These are phyloP conservation scores for Parathielavia hyrcaniae DNA, from an alignment of 495 filamentous ascomycete genomes.

Conservation along the genomic window DNA sequence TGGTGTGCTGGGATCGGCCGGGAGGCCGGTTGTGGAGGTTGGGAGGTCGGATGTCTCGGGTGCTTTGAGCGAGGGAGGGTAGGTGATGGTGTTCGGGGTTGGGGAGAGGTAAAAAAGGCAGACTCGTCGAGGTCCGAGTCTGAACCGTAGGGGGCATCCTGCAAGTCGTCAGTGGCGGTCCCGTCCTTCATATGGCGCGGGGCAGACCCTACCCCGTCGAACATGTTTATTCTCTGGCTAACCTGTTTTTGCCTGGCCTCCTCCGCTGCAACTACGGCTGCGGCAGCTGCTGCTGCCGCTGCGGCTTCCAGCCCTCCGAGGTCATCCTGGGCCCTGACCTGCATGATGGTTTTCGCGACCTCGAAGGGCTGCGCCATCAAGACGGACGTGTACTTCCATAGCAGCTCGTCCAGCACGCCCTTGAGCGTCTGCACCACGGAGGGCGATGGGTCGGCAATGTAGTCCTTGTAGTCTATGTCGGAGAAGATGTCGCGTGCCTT, in stretches of 20 bases:
- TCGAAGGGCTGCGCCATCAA: slow-evolving; percentile 93
- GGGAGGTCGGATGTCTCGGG: slow-evolving; percentile 30
- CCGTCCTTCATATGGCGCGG: background rate
- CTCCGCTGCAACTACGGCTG: slow-evolving; percentile 20
- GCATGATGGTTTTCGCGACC: slow-evolving; percentile 87
- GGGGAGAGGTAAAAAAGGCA: slow-evolving; percentile 72
- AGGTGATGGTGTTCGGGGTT: slow-evolving; percentile 55
- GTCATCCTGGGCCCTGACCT: slow-evolving; percentile 58
- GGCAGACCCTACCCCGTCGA: slow-evolving; percentile 43
- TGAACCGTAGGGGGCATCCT: slow-evolving; percentile 34
- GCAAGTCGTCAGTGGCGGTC: slow-evolving; percentile 10
- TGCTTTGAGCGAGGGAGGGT: slow-evolving; percentile 39
- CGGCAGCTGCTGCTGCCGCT: slow-evolving; percentile 20
- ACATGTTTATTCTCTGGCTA: slow-evolving; percentile 40
- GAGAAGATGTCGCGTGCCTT: slow-evolving; percentile 77
- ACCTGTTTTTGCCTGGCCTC: slow-evolving; percentile 28
- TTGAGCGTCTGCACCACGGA: slow-evolving; percentile 65
- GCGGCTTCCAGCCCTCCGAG: slow-evolving; percentile 33
- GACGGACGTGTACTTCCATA: slow-evolving; percentile 80
- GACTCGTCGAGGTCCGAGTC: slow-evolving; percentile 74
- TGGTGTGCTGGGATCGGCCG: slow-evolving; percentile 49
- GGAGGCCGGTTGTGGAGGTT: slow-evolving; percentile 26
- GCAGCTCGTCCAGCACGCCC: slow-evolving; percentile 66
- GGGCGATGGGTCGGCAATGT: slow-evolving; percentile 69
- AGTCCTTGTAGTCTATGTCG: slow-evolving; percentile 84